A percentile compares a stretch with the other conserved stretches of the same genome.
Conservation (phyloP, 768 basidiomycete genomes). For the Lactarius indigo region DNA sequence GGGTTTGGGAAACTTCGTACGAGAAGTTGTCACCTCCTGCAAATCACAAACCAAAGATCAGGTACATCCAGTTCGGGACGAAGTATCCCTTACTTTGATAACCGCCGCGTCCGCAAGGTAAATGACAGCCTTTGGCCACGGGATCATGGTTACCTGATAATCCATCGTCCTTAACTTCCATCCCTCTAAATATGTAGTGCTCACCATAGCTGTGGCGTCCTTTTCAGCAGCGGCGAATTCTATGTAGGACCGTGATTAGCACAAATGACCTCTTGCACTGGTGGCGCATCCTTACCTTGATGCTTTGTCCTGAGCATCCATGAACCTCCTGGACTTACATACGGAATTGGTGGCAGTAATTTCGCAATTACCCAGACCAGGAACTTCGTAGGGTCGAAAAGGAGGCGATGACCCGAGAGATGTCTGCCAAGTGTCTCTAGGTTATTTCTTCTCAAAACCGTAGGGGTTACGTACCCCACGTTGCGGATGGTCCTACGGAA, state of each 20-base stretch:
- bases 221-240: slow-evolving; percentile 14
- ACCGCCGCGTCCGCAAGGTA: slow-evolving; percentile 16
- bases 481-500: slow-evolving; percentile 7
- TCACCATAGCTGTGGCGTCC: slow-evolving; percentile 13
- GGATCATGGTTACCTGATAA: slow-evolving; percentile 10
- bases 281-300: background rate
- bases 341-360: background rate
- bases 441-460: background rate
- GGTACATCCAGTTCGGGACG: background rate
- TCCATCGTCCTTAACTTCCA: background rate
- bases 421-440: background rate
- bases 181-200: background rate
- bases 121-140: background rate
- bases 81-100: slow-evolving; percentile 16
- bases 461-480: background rate
- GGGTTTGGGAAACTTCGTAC: slow-evolving; percentile 57
- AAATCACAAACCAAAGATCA: slow-evolving; percentile 8
- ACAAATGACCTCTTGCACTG: background rate
- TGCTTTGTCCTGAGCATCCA: background rate
- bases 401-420: slow-evolving; percentile 7
- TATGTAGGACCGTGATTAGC: background rate
- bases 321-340: background rate
- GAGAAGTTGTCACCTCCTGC: slow-evolving; percentile 50
- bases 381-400: background rate
- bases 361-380: background rate